phyloP scores from a whole-genome alignment of 2,329 filamentous ascomycete species.

The Plectosphaerella plurivora region DNA sequence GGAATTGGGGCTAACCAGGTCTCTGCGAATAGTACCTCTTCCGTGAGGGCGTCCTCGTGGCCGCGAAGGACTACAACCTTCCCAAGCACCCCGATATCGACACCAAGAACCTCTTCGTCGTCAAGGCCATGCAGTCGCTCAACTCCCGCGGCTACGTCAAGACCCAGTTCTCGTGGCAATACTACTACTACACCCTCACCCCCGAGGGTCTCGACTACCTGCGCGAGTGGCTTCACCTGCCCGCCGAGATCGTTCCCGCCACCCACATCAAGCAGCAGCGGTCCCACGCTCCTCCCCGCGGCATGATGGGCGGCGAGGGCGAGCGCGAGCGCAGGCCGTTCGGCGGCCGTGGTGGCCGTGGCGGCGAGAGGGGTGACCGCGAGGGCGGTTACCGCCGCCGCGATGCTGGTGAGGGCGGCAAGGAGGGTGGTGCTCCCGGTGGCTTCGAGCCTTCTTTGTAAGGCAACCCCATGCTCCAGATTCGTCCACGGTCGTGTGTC shows the following conservation, averaged over 20 bases:
- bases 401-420: conserved; percentile 77
- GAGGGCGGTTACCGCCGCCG: conserved; percentile 91
- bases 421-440: conserved; percentile 88
- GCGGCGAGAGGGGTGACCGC: conserved; percentile 70
- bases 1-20: conserved; percentile 13
- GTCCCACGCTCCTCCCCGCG: conserved; percentile 94
- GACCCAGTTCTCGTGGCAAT: conserved; percentile 99
- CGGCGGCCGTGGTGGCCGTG: conserved; percentile 71
- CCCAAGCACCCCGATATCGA: conserved; percentile 97
- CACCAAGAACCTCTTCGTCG: conserved; percentile 98
- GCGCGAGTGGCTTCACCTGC: conserved; percentile 99
- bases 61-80: conserved; percentile 98
- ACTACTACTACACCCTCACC: conserved; percentile 99
- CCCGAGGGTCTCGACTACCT: conserved; percentile 99
- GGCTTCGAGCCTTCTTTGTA: conserved; percentile 90
- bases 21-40: conserved; percentile 75
- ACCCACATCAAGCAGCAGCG: conserved; percentile 99
- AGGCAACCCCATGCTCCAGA: conserved; percentile 29
- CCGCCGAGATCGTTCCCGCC: conserved; percentile 97
- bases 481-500: too few species aligned
- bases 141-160: conserved; percentile 98
- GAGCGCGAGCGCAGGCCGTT: conserved; percentile 79
- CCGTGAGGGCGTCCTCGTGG: conserved; percentile 88
- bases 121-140: conserved; percentile 98
- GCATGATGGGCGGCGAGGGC: conserved; percentile 84